Conservation (phyloP, 371 early-diverging fungal genomes). For the Lichtheimia hyalospora region DNA sequence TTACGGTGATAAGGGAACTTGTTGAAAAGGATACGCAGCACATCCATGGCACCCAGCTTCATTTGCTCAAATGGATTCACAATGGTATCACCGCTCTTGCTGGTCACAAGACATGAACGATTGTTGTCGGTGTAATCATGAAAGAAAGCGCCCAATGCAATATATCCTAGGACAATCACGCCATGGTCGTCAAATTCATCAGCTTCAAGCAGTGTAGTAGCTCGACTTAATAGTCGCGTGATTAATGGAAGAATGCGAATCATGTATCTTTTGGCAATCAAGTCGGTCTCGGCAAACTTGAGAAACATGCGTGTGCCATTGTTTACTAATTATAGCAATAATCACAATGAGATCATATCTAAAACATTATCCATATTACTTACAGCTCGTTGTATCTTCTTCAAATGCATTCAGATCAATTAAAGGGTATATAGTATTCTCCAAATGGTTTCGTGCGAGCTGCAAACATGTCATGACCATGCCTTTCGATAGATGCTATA, state of each 20-base stretch:
- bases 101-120: constrained; percentile 11
- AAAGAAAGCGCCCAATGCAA: constrained; percentile 41
- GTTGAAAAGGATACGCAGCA: constrained; percentile 62
- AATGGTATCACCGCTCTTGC: constrained; percentile 9
- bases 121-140: constrained; percentile 29
- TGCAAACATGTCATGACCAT: constrained; percentile 31
- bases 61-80: constrained; percentile 50
- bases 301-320: constrained; percentile 19
- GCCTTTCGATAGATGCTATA: constrained; percentile 22
- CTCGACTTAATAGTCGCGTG: constrained; percentile 27
- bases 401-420: constrained; percentile 28
- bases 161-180: constrained; percentile 35
- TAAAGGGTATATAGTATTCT: constrained; percentile 39
- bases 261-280: constrained; percentile 15
- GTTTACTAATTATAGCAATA: constrained; percentile 16
- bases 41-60: constrained; percentile 45
- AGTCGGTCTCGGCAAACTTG: constrained; percentile 12
- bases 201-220: constrained; percentile 15
- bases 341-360: not conserved
- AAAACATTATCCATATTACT: not conserved
- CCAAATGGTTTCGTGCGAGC: constrained; percentile 29
- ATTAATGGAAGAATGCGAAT: constrained; percentile 24
- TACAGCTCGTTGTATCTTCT: constrained; percentile 26
- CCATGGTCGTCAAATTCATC: constrained; percentile 39
- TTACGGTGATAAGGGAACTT: constrained; percentile 62